Base-by-base conservation (phyloP, 495 filamentous ascomycete genomes). In the Trichoderma parareesei region DNA sequence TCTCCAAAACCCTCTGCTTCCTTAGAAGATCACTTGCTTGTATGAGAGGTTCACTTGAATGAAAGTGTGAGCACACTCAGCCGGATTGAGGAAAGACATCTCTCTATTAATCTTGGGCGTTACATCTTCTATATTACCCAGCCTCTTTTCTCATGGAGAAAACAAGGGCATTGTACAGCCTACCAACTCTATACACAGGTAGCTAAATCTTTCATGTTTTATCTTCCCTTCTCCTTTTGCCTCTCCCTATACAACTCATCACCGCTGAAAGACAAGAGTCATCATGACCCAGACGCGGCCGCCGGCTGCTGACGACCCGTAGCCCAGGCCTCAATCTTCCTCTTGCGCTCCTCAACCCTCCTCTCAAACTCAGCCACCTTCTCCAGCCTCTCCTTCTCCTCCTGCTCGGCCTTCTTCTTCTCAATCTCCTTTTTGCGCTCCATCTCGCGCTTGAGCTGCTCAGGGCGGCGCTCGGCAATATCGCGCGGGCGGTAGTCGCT, bases 401-500 rank as follows among this genome's bases (percentile, higher is more conserved):
- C 80, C 44, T 79, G 81, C 68, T 82, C 79, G 64, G 79, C 70
- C 68, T 81, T 81, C 65, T 82, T 77, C 61, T 77, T 73, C 62
- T 73, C 74, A 78, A 93, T 90, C 66, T 77, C 81, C 65, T 78
- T 78, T 74, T 87, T 88, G 65, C 93, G 81, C 40, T 76, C 78
- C 46, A 79, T 74, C 79, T 98, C 93, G 57, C 84, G 79, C 76
- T 87, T 80, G n/a, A 96, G 77, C 80, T 99, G 94, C 72, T 98
- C 94, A 16, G 87, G 85, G 59, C 94, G 79, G 68, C 94, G 85
- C 33, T 87, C 76, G 14, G 94, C 95, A 71, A 99, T 97, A 73
- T 98, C 95, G 74, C 96, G 93, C 5, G 94, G 93, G 64, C 84
- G 86, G 78, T 90, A 96, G 73, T 99, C 94, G 72, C 90, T 95